Conservation (phyloP, 257 asterid species). For the Gynochthodes officinalis region DNA sequence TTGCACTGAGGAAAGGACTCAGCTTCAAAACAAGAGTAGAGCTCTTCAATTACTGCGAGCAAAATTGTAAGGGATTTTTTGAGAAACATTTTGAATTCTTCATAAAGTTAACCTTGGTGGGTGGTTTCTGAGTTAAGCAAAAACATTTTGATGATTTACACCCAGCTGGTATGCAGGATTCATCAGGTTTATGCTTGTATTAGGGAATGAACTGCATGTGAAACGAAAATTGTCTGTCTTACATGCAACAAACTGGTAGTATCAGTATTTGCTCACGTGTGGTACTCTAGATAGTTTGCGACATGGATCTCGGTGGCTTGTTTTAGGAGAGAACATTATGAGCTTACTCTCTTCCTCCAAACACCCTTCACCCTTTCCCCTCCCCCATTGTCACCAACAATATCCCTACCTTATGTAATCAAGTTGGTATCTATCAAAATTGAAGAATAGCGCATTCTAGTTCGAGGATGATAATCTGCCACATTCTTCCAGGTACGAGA, state of each 20-base stretch:
- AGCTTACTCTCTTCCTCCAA: no score
- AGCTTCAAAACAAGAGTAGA: constrained; percentile 77
- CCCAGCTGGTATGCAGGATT: background rate
- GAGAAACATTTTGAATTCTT: background rate
- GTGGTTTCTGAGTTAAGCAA: background rate
- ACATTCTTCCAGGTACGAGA: constrained; percentile 76
- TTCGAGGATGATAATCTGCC: constrained; percentile 4
- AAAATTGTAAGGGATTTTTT: constrained; percentile 59
- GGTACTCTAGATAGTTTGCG: background rate
- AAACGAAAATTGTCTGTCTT: background rate
- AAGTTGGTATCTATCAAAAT: background rate
- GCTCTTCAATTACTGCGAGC: constrained; percentile 91
- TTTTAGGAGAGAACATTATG: background rate
- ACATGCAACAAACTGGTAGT: constrained; percentile 2
- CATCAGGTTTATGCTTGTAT: background rate
- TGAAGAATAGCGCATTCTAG: background rate
- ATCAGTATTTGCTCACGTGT: background rate
- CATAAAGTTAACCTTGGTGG: background rate
- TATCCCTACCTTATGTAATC: background rate
- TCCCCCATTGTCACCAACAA: background rate
- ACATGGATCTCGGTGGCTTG: background rate
- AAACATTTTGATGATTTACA: background rate
- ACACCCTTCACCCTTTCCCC: no score
- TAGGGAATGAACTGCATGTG: background rate
- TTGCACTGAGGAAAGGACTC: constrained; percentile 96